Percentiles rank a stretch among this genome's conserved stretches.
Evolutionary conservation across 306 rosid genomes (phyloP).

Genomic region (Prunus kanzakura): DNA sequence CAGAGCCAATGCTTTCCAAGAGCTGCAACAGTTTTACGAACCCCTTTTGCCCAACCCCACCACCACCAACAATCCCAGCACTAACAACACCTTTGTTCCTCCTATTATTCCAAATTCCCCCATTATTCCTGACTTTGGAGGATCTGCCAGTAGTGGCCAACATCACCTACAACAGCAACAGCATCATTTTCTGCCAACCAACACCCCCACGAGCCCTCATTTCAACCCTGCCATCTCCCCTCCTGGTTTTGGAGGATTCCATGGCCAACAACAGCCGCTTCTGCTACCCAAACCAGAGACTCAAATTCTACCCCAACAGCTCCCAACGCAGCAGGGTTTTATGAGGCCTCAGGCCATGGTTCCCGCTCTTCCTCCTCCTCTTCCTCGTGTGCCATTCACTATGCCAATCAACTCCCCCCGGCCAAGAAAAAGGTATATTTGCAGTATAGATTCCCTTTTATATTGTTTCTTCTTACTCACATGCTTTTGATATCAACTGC

Average conservation of each 20-base stretch:
- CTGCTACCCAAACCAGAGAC: neutral
- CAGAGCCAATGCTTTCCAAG: constrained; percentile 38
- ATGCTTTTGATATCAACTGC: neutral
- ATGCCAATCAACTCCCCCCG: constrained; percentile 26
- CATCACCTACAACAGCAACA: constrained; percentile 18
- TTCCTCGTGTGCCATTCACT: constrained; percentile 15
- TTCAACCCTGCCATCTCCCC: constrained; percentile 18
- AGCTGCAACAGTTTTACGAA: constrained; percentile 32
- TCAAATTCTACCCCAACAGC: constrained; percentile 1
- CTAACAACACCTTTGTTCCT: constrained; percentile 1
- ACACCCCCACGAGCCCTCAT: constrained; percentile 20
- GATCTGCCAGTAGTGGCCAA: constrained; percentile 31
- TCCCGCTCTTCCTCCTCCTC: neutral
- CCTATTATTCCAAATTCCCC: constrained; percentile 34
- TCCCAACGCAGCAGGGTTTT: constrained; percentile 9
- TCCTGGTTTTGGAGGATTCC: constrained; percentile 29
- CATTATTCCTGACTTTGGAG: constrained; percentile 31
- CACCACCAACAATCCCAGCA: constrained; percentile 6
- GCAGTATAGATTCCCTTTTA: neutral
- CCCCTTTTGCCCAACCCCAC: constrained; percentile 36
- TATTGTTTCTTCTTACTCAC: neutral
- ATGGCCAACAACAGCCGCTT: constrained; percentile 5
- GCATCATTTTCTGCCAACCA: constrained; percentile 6
- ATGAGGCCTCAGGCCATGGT: constrained; percentile 14
- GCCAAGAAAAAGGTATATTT: constrained; percentile 49